phyloP scores from a whole-genome alignment of 345 rosid genomes.

The Citropsis articulata region DNA sequence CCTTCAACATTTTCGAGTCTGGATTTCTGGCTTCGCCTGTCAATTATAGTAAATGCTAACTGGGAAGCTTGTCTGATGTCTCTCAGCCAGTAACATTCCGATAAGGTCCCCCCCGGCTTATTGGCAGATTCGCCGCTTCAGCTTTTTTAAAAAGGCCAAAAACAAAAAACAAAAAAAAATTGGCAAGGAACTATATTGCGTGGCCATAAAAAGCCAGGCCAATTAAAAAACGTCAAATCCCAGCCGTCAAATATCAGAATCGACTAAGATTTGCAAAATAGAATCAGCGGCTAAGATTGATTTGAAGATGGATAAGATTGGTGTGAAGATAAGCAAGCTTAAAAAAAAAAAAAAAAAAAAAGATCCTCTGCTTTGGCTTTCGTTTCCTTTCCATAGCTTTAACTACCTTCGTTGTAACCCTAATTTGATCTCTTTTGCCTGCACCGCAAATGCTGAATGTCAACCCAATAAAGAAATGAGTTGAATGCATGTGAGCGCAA shows the following conservation, averaged over 20 bases:
- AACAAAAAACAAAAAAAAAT: no score
- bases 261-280: not conserved
- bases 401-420: not conserved
- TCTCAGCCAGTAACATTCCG: not conserved
- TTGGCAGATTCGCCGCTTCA: not conserved
- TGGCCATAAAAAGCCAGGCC: not conserved
- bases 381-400: not conserved
- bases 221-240: not conserved
- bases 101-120: not conserved
- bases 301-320: slow-evolving; percentile 7
- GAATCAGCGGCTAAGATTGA: slow-evolving; percentile 1
- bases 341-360: no score
- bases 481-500: no score
- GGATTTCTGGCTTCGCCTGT: no score
- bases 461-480: no score
- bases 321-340: slow-evolving; percentile 4
- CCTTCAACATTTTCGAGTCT: no score
- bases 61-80: not conserved
- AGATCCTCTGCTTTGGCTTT: not conserved
- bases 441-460: no score
- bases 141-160: no score
- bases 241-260: slow-evolving; percentile 6
- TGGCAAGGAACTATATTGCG: not conserved
- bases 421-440: not conserved
- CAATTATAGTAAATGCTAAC: not conserved